phyloP scores from a whole-genome alignment of 2,329 filamentous ascomycete species.

The Teratosphaeria epicoccoides region DNA sequence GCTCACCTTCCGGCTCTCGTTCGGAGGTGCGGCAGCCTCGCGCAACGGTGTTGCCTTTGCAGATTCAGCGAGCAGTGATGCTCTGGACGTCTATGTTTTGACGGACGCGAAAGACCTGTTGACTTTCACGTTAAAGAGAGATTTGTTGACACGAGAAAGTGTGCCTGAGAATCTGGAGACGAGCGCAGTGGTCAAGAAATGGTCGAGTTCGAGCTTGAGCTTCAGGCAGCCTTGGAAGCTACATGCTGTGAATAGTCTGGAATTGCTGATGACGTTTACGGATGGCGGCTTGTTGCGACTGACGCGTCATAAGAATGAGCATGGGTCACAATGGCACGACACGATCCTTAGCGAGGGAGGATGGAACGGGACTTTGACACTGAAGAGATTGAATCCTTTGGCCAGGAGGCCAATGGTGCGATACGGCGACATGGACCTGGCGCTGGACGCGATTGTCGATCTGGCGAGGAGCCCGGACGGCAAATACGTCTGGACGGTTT shows the following conservation, averaged over 20 bases:
- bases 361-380: conserved; percentile 50
- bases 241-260: conserved; percentile 59
- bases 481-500: conserved; percentile 63
- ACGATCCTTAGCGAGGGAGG: conserved; percentile 60
- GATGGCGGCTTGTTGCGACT: conserved; percentile 67
- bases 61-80: conserved; percentile 64
- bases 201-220: conserved; percentile 59
- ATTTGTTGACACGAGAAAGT: conserved; percentile 58
- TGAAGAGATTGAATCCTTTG: conserved; percentile 57
- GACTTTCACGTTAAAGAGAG: conserved; percentile 70
- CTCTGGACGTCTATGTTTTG: conserved; percentile 67
- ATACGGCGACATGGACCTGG: conserved; percentile 54
- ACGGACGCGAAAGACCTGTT: conserved; percentile 71
- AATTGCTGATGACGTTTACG: conserved; percentile 69
- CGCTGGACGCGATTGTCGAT: conserved; percentile 57
- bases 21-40: conserved; percentile 65
- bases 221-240: conserved; percentile 75
- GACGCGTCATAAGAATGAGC: conserved; percentile 47
- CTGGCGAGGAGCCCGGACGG: conserved; percentile 37
- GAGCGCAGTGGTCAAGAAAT: conserved; percentile 66
- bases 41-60: conserved; percentile 71
- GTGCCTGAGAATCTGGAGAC: conserved; percentile 58
- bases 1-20: conserved; percentile 66
- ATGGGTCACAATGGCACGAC: conserved; percentile 55
- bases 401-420: conserved; percentile 53